Percentiles rank a stretch among this genome's conserved stretches.
Conservation (phyloP, 169 alveolate genomes). For the Plasmodium relictum region DNA sequence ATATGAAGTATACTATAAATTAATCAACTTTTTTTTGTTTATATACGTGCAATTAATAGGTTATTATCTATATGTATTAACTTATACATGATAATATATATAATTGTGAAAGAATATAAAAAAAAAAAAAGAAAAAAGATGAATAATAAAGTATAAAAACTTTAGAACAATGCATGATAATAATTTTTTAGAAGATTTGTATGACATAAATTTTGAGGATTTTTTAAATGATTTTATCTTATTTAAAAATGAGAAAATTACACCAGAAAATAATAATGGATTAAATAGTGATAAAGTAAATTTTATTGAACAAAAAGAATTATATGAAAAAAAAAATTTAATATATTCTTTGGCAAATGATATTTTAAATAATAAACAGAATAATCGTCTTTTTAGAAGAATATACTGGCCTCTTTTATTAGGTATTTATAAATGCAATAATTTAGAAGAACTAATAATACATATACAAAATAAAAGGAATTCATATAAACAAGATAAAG, state of each 20-base stretch:
- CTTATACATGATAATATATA: background rate
- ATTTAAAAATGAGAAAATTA: slow-evolving; percentile 13
- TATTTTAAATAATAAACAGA: slow-evolving; percentile 18
- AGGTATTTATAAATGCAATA: slow-evolving; percentile 30
- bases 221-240: slow-evolving; percentile 44
- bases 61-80: background rate
- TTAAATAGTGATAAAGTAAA: background rate
- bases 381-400: slow-evolving; percentile 15
- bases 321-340: background rate
- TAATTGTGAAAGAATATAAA: background rate
- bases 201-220: slow-evolving; percentile 52
- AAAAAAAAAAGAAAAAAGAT: slow-evolving; percentile 7
- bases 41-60: background rate
- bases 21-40: no score
- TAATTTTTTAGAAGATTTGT: slow-evolving; percentile 49
- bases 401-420: slow-evolving; percentile 63
- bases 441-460: slow-evolving; percentile 20
- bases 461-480: slow-evolving; percentile 29
- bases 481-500: slow-evolving; percentile 41
- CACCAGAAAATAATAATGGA: background rate
- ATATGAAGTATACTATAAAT: no score
- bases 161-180: slow-evolving; percentile 38
- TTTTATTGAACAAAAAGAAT: background rate
- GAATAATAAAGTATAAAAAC: slow-evolving; percentile 3
- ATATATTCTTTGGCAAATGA: slow-evolving; percentile 32